phyloP scores from a whole-genome alignment of 2,329 filamentous ascomycete genomes.

The Claviceps cyperi region DNA sequence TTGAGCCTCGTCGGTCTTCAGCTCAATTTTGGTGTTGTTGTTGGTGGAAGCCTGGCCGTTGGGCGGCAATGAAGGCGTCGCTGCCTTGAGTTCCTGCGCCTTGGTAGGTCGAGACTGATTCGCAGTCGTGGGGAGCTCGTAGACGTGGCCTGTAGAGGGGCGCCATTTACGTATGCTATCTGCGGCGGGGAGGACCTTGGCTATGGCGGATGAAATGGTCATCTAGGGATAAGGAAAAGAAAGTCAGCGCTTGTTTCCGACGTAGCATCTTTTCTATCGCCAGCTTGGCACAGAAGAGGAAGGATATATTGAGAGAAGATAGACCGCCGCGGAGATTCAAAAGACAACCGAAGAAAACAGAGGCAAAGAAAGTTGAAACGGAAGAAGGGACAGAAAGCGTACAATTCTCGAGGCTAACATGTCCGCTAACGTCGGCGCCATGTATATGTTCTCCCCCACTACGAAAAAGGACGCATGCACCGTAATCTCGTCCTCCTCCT shows the following conservation, averaged over 20 bases:
- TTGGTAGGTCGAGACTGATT: conserved; percentile 13
- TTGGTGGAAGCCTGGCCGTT: conserved; percentile 19
- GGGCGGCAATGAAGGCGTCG: conserved; percentile 25
- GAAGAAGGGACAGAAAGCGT: conserved; percentile 10
- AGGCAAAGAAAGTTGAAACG: too few species aligned
- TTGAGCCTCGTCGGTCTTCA: conserved; percentile 24
- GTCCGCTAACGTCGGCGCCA: conserved; percentile 47
- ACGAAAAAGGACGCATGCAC: conserved; percentile 50
- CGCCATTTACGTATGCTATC: conserved; percentile 39
- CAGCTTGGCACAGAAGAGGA: background rate
- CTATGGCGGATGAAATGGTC: conserved; percentile 39
- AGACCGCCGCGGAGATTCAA: too few species aligned
- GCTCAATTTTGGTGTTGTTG: conserved; percentile 11
- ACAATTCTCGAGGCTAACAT: conserved; percentile 46
- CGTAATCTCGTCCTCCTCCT: conserved; percentile 42
- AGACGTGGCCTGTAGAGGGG: conserved; percentile 37
- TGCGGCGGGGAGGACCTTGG: conserved; percentile 35
- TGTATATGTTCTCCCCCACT: conserved; percentile 51
- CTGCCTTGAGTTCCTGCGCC: conserved; percentile 27
- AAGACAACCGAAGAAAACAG: background rate
- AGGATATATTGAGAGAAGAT: background rate
- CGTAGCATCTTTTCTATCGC: background rate
- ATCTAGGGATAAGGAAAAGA: conserved; percentile 17
- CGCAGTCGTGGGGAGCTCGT: conserved; percentile 23
- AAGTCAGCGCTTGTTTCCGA: background rate